Percentiles rank a stretch among this genome's conserved stretches.
Evolutionary conservation across 441 rosid genomes (phyloP).

Genomic region (Populus hybrid): DNA sequence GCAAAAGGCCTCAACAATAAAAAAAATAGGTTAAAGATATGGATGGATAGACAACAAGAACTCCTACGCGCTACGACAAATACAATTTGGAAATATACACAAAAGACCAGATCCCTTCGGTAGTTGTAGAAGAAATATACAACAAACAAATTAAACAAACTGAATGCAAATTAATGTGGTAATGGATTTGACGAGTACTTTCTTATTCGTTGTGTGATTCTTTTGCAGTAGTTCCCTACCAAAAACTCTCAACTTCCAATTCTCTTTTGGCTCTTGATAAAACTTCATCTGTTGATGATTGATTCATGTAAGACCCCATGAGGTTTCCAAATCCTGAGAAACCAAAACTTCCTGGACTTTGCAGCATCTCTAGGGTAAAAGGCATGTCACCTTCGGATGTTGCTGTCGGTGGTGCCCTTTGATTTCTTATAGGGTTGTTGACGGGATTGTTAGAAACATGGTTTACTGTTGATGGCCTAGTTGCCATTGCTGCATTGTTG

Average conservation of each 20-base stretch:
- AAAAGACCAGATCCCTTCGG: slow-evolving; percentile 1
- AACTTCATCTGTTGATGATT: slow-evolving; percentile 25
- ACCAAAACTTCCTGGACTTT: slow-evolving; percentile 35
- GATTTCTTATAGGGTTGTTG: slow-evolving; percentile 19
- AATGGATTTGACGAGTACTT: slow-evolving; percentile 19
- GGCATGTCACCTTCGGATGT: slow-evolving; percentile 31
- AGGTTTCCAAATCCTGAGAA: slow-evolving; percentile 41
- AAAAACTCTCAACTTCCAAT: slow-evolving; percentile 55
- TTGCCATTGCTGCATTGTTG: slow-evolving; percentile 21
- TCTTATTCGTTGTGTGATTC: slow-evolving; percentile 6
- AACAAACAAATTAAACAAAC: slow-evolving; percentile 22
- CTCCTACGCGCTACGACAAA: slow-evolving; percentile 9
- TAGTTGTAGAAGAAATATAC: slow-evolving; percentile 20
- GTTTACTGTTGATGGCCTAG: slow-evolving; percentile 28
- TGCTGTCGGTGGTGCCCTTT: slow-evolving; percentile 15
- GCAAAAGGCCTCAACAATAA: slow-evolving; percentile 20
- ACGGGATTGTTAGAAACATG: slow-evolving; percentile 20
- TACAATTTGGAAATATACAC: slow-evolving; percentile 14
- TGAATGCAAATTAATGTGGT: slow-evolving; percentile 18
- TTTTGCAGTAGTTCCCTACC: slow-evolving; percentile 18
- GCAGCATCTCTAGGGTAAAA: slow-evolving; percentile 47
- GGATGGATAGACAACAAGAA: neutral
- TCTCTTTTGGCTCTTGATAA: slow-evolving; percentile 52
- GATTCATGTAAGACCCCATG: slow-evolving; percentile 37
- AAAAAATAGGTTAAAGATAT: slow-evolving; percentile 15